phyloP scores from a whole-genome alignment of 2,329 filamentous ascomycete genomes.

The Harringtonia lauricola region DNA sequence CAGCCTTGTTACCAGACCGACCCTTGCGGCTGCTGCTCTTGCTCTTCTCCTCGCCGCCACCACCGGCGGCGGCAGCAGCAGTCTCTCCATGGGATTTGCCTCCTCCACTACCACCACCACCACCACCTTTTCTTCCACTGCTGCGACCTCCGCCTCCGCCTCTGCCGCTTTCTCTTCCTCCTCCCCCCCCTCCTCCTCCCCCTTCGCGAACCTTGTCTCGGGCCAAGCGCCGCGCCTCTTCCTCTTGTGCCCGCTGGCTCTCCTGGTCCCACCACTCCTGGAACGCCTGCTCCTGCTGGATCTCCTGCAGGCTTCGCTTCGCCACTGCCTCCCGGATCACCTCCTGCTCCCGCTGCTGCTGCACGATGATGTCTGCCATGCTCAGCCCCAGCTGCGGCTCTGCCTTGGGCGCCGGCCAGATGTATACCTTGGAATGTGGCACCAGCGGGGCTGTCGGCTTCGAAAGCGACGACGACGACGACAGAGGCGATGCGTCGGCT shows the following conservation, averaged over 20 bases:
- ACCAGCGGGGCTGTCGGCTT: conserved; percentile 24
- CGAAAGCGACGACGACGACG: not conserved
- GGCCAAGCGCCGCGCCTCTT: conserved; percentile 34
- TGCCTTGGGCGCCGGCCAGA: conserved; percentile 43
- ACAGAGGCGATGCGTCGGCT: conserved; percentile 1
- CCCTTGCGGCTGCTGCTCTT: no score
- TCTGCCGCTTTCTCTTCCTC: no score
- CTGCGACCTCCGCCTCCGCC: no score
- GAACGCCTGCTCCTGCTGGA: conserved; percentile 94
- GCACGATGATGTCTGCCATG: conserved; percentile 78
- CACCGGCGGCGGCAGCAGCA: no score
- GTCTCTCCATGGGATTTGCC: no score
- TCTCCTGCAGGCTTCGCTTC: conserved; percentile 84
- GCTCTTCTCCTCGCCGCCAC: no score
- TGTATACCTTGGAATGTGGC: conserved; percentile 52
- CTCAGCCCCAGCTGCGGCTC: conserved; percentile 54
- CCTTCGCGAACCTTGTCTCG: no score
- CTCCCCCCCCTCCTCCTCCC: conserved; percentile 29
- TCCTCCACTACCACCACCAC: no score
- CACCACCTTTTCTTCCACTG: no score
- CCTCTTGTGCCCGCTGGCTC: conserved; percentile 58
- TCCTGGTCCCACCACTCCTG: conserved; percentile 95
- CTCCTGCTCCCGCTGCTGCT: conserved; percentile 78
- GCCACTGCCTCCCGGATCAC: conserved; percentile 72
- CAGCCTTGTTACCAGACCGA: no score